Conservation (phyloP, 192 early-diverging fungal genomes). For the Gonapodya prolifera region DNA sequence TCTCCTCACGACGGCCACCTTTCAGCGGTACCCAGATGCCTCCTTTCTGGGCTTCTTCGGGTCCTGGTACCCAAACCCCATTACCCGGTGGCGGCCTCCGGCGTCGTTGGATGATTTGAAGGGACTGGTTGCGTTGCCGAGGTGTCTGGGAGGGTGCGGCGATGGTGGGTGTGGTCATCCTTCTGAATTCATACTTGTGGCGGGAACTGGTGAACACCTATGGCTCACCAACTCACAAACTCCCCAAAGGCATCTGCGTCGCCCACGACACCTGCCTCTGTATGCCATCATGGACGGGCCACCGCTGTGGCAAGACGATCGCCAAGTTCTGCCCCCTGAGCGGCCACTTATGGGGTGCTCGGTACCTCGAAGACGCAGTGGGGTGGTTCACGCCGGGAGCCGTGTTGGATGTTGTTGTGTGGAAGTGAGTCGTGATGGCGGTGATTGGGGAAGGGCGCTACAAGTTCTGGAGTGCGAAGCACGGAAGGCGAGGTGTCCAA, state of each 20-base stretch:
- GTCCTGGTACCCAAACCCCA: not conserved
- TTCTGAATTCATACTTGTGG: too few species aligned
- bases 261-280: not conserved
- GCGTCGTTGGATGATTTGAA: not conserved
- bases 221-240: too few species aligned
- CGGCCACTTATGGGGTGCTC: not conserved
- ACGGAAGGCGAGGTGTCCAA: too few species aligned
- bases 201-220: too few species aligned
- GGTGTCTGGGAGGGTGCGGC: not conserved
- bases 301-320: not conserved
- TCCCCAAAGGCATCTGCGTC: not conserved
- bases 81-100: not conserved
- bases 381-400: not conserved
- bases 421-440: not conserved
- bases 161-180: not conserved
- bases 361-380: not conserved
- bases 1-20: not conserved
- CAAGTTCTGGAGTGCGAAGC: too few species aligned
- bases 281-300: not conserved
- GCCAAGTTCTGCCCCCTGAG: not conserved
- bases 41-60: not conserved
- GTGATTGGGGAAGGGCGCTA: too few species aligned
- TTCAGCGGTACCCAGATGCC: not conserved
- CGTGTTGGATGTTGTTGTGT: not conserved
- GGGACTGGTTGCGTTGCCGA: not conserved